Evolutionary conservation across 106 monocot genomes (phyloP).

Genomic region (Alisma plantagoaquatica): DNA sequence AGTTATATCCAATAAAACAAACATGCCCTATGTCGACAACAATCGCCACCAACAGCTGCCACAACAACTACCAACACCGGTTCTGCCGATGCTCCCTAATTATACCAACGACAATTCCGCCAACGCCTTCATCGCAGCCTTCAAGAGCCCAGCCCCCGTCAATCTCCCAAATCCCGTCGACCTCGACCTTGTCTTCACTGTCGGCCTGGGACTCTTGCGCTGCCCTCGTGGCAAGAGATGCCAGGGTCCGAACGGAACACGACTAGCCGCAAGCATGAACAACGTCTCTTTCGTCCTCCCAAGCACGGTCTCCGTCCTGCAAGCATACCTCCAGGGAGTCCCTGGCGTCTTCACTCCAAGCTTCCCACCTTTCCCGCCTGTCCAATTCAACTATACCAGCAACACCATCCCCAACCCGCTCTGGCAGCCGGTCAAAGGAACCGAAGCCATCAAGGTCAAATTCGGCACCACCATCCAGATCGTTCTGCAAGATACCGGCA

Average conservation of each 20-base stretch:
- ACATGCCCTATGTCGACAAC: no score
- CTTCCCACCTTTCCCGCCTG: no score
- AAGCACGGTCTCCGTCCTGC: no score
- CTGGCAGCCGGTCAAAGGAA: conserved; percentile 6
- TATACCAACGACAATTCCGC: conserved; percentile 25
- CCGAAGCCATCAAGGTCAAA: conserved; percentile 13
- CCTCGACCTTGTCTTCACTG: conserved; percentile 20
- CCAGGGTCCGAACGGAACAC: no score
- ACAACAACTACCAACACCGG: not conserved
- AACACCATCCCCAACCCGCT: conserved; percentile 18
- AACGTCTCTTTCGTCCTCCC: no score
- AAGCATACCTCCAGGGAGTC: conserved; percentile 13
- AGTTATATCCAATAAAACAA: no score
- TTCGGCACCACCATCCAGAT: conserved; percentile 25
- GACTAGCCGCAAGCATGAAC: no score
- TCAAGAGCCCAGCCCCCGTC: conserved; percentile 17
- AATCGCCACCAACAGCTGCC: no score
- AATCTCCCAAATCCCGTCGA: conserved; percentile 21
- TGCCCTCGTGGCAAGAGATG: no score
- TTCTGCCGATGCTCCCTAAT: conserved; percentile 12
- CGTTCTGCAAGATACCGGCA: conserved; percentile 29
- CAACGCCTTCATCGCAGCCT: conserved; percentile 2
- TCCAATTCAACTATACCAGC: conserved; percentile 14
- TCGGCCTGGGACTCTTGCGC: conserved; percentile 18
- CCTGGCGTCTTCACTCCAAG: conserved; percentile 16